A percentile compares a stretch with the other conserved stretches of the same genome.
Conservation (phyloP, 768 basidiomycete genomes). For the Lactifluus volemus region DNA sequence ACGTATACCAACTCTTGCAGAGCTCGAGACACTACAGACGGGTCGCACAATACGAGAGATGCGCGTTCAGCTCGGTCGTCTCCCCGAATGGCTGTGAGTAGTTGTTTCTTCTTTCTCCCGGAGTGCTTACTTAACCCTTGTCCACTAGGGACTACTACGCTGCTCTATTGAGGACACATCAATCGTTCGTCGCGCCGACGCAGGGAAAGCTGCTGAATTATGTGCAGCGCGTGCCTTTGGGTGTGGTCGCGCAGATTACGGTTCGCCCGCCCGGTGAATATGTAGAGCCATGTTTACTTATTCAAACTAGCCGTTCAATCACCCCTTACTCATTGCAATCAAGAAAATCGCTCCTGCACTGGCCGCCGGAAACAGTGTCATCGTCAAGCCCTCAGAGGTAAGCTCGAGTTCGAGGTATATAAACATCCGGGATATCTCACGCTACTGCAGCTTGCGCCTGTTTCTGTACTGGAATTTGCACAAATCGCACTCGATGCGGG, state of each 20-base stretch:
- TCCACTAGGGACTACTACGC: slow-evolving; percentile 62
- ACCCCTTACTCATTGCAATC: slow-evolving; percentile 79
- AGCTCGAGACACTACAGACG: slow-evolving; percentile 66
- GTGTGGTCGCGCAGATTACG: slow-evolving; percentile 85
- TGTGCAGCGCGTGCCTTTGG: slow-evolving; percentile 70
- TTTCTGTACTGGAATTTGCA: slow-evolving; percentile 72
- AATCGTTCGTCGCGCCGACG: slow-evolving; percentile 64
- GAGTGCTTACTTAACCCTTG: background rate
- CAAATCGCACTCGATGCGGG: slow-evolving; percentile 57
- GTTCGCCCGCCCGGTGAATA: slow-evolving; percentile 30
- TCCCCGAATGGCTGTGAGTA: slow-evolving; percentile 82
- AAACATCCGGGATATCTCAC: background rate
- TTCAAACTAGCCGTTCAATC: slow-evolving; percentile 66
- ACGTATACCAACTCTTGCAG: slow-evolving; percentile 48
- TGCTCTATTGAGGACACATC: slow-evolving; percentile 62
- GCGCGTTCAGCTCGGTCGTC: slow-evolving; percentile 63
- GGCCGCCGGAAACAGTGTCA: slow-evolving; percentile 76
- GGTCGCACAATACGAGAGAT: slow-evolving; percentile 80
- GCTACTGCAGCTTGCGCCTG: slow-evolving; percentile 52
- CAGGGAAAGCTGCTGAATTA: slow-evolving; percentile 75
- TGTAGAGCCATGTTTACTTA: background rate
- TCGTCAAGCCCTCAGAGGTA: slow-evolving; percentile 79
- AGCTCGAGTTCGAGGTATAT: background rate
- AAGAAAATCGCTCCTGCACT: slow-evolving; percentile 85
- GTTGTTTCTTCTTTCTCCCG: background rate